Conservation (phyloP, 78 protist genomes). For the Polysphondylium violaceum region DNA sequence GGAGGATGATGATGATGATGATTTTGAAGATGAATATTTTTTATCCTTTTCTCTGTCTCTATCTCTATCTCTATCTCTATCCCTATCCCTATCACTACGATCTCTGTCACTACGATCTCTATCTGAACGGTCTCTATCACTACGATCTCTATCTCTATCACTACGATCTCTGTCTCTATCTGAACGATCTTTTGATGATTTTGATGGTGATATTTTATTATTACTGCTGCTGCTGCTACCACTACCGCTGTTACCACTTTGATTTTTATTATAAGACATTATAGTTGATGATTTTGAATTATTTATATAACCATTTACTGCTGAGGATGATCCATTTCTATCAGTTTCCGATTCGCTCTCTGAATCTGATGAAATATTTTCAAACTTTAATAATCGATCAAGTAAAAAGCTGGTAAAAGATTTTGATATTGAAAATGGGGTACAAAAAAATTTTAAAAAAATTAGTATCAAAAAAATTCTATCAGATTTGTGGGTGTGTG, state of each 20-base stretch:
- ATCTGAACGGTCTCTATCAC: background rate
- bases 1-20: conserved; percentile 35
- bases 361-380: conserved; percentile 60
- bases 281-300: background rate
- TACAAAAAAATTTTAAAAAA: background rate
- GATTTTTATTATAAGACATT: background rate
- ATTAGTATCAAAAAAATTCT: background rate
- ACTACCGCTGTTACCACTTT: background rate
- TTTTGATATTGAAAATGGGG: background rate
- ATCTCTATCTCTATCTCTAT: background rate
- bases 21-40: background rate
- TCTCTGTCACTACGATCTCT: background rate
- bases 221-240: conserved; percentile 1
- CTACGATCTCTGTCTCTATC: conserved; percentile 8
- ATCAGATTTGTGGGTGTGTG: background rate
- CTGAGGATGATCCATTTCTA: too few species aligned
- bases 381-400: conserved; percentile 46
- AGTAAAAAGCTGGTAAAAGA: conserved; percentile 37
- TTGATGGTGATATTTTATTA: background rate
- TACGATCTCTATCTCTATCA: conserved; percentile 7
- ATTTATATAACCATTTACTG: too few species aligned
- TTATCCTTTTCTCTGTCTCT: background rate
- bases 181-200: background rate
- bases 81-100: background rate
- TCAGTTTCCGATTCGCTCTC: conserved; percentile 24